Percentiles rank a stretch among this genome's conserved stretches.
These are phyloP conservation scores for Cajanus cajan DNA, from an alignment of 306 rosid genomes.

Conservation along the genomic window DNA sequence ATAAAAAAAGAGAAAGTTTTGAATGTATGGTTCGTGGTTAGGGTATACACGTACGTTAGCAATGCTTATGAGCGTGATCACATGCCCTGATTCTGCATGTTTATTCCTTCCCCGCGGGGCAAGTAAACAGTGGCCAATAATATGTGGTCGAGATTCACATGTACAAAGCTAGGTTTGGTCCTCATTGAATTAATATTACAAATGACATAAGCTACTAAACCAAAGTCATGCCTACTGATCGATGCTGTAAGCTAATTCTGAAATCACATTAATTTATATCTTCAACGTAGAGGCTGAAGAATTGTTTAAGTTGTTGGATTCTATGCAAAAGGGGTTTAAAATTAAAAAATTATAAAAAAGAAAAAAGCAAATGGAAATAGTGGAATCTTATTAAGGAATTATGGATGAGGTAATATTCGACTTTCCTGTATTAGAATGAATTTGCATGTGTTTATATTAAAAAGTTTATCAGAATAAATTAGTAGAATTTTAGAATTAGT, in stretches of 20 bases:
- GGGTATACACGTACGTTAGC: not conserved
- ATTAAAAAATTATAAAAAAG: no score
- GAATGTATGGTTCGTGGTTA: not conserved
- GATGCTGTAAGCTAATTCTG: not conserved
- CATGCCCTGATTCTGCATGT: conserved; percentile 20
- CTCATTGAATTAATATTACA: not conserved
- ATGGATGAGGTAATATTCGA: not conserved
- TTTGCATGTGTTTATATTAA: not conserved
- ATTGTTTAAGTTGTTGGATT: not conserved
- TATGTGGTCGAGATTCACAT: not conserved
- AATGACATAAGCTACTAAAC: not conserved
- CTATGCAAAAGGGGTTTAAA: not conserved
- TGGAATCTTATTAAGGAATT: not conserved
- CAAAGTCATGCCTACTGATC: not conserved
- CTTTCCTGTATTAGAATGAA: not conserved
- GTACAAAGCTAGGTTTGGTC: not conserved
- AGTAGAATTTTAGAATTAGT: no score
- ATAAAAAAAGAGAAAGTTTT: no score
- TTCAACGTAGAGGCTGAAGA: not conserved
- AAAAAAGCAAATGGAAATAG: not conserved
- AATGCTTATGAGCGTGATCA: not conserved
- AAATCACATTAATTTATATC: not conserved
- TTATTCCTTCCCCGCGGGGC: conserved; percentile 33
- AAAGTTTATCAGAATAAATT: no score
- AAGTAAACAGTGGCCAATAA: conserved; percentile 20